Conservation (phyloP, 331 rosid species). For the Pyrus hybrid region DNA sequence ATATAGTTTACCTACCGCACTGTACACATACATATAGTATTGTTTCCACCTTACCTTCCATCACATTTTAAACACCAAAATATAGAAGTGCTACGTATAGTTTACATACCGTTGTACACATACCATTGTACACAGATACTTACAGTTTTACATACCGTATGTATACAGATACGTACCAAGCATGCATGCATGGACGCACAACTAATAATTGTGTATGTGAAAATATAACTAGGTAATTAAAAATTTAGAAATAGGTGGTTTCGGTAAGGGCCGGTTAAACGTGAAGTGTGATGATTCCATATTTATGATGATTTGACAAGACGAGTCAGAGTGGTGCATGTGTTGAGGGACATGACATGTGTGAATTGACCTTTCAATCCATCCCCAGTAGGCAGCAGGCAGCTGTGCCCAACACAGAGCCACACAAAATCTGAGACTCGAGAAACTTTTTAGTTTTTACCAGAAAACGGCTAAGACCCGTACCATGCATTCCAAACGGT, state of each 20-base stretch:
- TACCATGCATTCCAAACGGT: background rate
- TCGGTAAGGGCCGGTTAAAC: background rate
- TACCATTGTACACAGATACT: background rate
- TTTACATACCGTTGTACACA: too few species aligned
- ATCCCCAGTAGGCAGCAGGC: background rate
- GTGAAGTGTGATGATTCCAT: slow-evolving; percentile 5
- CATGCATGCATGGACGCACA: background rate
- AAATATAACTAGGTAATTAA: background rate
- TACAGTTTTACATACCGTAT: too few species aligned
- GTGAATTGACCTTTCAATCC: slow-evolving; percentile 8
- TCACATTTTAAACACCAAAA: too few species aligned
- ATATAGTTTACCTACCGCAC: too few species aligned
- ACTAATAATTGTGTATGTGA: too few species aligned
- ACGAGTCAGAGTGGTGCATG: slow-evolving; percentile 20
- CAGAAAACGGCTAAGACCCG: slow-evolving; percentile 22
- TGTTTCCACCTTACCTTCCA: too few species aligned
- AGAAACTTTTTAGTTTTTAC: background rate
- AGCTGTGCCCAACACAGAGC: background rate
- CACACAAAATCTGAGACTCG: background rate
- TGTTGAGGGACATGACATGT: slow-evolving; percentile 24
- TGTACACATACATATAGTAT: too few species aligned
- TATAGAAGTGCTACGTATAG: background rate
- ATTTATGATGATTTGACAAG: slow-evolving; percentile 41
- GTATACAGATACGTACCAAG: background rate
- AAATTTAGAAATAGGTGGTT: background rate